Percentiles rank a stretch among this genome's conserved stretches.
These are phyloP conservation scores for Cryptococcus deneoformans DNA, from an alignment of 1,284 basidiomycete genomes.

Conservation along the genomic window DNA sequence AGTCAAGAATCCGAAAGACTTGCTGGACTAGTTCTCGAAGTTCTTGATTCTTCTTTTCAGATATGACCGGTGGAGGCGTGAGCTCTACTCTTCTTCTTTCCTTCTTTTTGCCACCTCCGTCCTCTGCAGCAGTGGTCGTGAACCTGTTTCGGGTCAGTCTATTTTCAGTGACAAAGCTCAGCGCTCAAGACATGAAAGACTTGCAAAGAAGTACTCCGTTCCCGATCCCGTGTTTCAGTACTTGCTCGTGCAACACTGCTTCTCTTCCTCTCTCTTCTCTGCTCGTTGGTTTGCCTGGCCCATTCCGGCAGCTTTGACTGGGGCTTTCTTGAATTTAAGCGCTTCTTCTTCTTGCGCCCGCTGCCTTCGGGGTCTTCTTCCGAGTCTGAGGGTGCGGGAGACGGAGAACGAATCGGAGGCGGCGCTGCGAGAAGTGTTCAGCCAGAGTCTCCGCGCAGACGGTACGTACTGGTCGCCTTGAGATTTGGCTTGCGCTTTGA, in stretches of 20 bases:
- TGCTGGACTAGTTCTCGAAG: conserved; percentile 10
- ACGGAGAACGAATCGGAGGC: conserved; percentile 8
- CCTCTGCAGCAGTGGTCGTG: not conserved
- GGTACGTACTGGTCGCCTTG: conserved; percentile 4
- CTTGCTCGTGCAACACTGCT: conserved; percentile 4
- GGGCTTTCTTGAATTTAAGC: conserved; percentile 1
- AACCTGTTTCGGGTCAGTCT: no score
- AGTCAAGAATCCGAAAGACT: not conserved
- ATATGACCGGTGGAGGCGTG: conserved; percentile 34
- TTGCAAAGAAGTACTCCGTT: conserved; percentile 2
- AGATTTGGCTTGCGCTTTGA: conserved; percentile 10
- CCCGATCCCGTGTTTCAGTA: conserved; percentile 9
- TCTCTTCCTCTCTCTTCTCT: conserved; percentile 6
- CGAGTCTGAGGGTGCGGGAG: not conserved
- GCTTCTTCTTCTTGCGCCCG: conserved; percentile 15
- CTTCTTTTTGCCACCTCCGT: not conserved
- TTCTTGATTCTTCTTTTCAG: conserved; percentile 9
- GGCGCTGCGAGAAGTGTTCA: conserved; percentile 4
- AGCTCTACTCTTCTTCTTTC: conserved; percentile 11
- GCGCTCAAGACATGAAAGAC: not conserved
- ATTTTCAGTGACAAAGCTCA: not conserved
- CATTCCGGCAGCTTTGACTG: conserved; percentile 15
- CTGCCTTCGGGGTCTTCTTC: not conserved
- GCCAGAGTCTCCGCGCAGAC: not conserved
- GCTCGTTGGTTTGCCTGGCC: conserved; percentile 10